Base-by-base conservation (phyloP, 495 filamentous ascomycete species). In the Pyrenula massariospora region DNA sequence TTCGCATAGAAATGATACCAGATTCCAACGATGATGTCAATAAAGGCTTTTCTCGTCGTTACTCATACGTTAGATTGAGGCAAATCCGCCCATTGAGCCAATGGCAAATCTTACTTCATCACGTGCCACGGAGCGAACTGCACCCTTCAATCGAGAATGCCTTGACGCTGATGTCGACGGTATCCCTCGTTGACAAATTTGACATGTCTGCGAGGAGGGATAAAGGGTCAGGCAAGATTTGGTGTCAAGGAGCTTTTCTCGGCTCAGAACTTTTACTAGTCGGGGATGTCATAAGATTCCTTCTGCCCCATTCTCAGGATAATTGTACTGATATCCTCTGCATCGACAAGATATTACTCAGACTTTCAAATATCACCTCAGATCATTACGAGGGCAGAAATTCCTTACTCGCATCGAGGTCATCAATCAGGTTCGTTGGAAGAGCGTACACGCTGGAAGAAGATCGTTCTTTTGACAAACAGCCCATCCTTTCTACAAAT, bases 71-170 rank as follows among this genome's bases (percentile, higher is more conserved):
- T 3, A 73, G 73, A 0, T 59, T 85, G 20, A 71, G 77, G 24
- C 72, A 70, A 52, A 75, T 82, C 47, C 76, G 80, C 31, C 82
- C 83, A 0, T 78, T 85, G 20, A 66, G 69, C 25, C 68, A 76
- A 47, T 83, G 70, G 65, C 65, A 77, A 53, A 62, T 71, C 5
- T 74, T 75, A 55, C 58, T 84, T 3, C 57, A 63, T n/a, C 63
- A 60, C 2, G 61, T 70, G 2, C 60, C 70, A 0, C 66, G 69
- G 25, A 59, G 71, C 1, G 54, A 74, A 1, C 68, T 73, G 53
- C 79, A 84, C 58, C 74, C 76, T 0, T 81, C 80, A 1, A 75
- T 85, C 50, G 66, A 70, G 52, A 65, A 81, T 57, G 80, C 80
- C 22, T 57, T 83, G 58, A 81, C 69, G 0, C 65, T 74, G 12